Base-by-base conservation (phyloP, 495 filamentous ascomycete genomes). In the Xylaria telfairii region DNA sequence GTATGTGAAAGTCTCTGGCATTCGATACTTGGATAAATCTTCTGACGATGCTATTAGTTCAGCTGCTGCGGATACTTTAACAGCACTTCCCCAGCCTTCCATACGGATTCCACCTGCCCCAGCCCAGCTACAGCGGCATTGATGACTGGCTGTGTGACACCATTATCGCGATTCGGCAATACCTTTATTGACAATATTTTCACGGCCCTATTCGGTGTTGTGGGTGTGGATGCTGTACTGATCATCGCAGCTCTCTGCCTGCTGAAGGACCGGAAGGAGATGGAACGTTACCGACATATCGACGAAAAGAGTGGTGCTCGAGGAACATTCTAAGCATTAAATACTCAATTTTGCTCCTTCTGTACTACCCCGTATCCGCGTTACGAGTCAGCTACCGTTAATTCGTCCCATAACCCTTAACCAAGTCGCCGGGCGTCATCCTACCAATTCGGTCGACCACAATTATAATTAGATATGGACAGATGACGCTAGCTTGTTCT, bases 41-140 rank as follows among this genome's bases (percentile, higher is more conserved):
- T 71, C 73, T 77, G 74, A 80, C 77, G 46, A 67, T 21, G 13
- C 24, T 24, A 51, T 67, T 73, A 92, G 89, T 92, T 93, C 78
- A 79, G 84, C 66, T 94, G 92, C 87, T 94, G 92, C 73, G 92
- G 92, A 46, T 94, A 92, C 81, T 74, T 85, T 67, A 92, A 92
- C 81, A 85, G 81, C 75, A 88, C 89, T 26, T 85, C 87, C 9
- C 90, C 89, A 26, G 84, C 85, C 49, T 93, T 92, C 81, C 79
- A 89, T 37, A 84, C 81, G 28, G 90, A 93, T 78, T 65, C 73
- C 24, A 84, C 81, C 15, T 94, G 92, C 79, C 82, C 86, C 8
- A 90, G 85, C 74, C 83, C 87, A 13, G 84, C 89, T 28, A 83
- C 87, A 41, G 92, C 92, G 7, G 88, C 90, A n/a, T 78, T 89